Evolutionary conservation across 805 yeast genomes (phyloP).

Genomic region (Yamadazyma phyllophila): DNA sequence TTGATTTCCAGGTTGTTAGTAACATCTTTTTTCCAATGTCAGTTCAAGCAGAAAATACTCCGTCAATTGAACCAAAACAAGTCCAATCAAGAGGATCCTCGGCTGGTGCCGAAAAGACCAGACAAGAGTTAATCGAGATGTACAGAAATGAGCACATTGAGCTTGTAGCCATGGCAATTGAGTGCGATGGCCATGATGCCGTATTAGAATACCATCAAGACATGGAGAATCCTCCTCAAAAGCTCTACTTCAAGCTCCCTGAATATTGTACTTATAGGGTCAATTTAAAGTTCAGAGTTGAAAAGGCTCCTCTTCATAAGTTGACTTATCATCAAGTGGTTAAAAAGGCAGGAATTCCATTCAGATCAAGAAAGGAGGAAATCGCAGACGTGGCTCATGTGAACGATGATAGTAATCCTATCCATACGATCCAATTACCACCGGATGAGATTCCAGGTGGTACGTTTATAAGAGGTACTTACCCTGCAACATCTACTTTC

Average conservation of each 20-base stretch:
- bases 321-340: conserved; percentile 28
- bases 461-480: conserved; percentile 24
- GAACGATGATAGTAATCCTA: conserved; percentile 17
- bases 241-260: conserved; percentile 24
- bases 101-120: conserved; percentile 5
- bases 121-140: conserved; percentile 16
- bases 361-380: conserved; percentile 19
- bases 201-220: conserved; percentile 19
- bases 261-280: conserved; percentile 24
- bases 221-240: conserved; percentile 26
- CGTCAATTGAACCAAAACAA: too few relatives aligned
- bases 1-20: too few relatives aligned
- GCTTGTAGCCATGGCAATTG: conserved; percentile 24
- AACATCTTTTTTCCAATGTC: background rate
- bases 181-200: conserved; percentile 26
- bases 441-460: conserved; percentile 33
- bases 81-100: too few relatives aligned
- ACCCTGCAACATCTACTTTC: conserved; percentile 23
- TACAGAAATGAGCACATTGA: conserved; percentile 24
- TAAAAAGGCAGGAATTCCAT: conserved; percentile 25
- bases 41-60: background rate
- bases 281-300: conserved; percentile 23
- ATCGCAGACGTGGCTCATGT: conserved; percentile 20
- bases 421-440: conserved; percentile 21
- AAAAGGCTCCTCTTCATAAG: conserved; percentile 18